phyloP scores from a whole-genome alignment of 2,329 filamentous ascomycete species.

The Colletotrichum orbiculare region DNA sequence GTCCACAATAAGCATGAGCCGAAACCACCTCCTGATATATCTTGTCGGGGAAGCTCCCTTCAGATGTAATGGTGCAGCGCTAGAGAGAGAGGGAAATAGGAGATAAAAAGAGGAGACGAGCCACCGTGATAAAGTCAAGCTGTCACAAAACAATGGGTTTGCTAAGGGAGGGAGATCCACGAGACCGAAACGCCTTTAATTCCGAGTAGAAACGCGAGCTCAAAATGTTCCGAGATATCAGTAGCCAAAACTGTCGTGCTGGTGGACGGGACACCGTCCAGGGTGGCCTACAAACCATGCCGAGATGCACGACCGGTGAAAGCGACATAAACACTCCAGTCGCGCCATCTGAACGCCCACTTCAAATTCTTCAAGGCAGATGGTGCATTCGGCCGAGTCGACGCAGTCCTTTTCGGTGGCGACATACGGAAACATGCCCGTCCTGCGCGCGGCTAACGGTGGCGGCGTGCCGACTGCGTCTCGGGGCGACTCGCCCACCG shows the following conservation, averaged over 20 bases:
- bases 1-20: constrained; percentile 13
- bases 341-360: constrained; percentile 72
- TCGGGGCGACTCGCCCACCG: constrained; percentile 38
- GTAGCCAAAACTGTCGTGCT: constrained; percentile 70
- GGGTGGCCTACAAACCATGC: constrained; percentile 73
- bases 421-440: constrained; percentile 71
- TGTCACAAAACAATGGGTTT: constrained; percentile 21
- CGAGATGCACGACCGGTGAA: constrained; percentile 70
- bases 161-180: constrained; percentile 12
- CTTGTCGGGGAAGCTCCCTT: constrained; percentile 2
- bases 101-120: constrained; percentile 12
- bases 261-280: constrained; percentile 73
- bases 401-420: constrained; percentile 77
- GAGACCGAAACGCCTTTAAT: constrained; percentile 32
- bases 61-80: not conserved
- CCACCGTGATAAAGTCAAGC: constrained; percentile 1
- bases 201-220: constrained; percentile 3
- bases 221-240: constrained; percentile 40
- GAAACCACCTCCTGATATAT: not conserved
- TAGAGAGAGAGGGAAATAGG: constrained; percentile 9
- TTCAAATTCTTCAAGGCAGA: constrained; percentile 74
- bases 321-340: constrained; percentile 74
- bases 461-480: constrained; percentile 41
- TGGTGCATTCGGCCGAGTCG: constrained; percentile 75
- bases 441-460: constrained; percentile 56